Evolutionary conservation across 352 stramenopile species (phyloP), one percentile per base, ranked within the genome.

Genomic region (Phytophthora syringae): DNA sequence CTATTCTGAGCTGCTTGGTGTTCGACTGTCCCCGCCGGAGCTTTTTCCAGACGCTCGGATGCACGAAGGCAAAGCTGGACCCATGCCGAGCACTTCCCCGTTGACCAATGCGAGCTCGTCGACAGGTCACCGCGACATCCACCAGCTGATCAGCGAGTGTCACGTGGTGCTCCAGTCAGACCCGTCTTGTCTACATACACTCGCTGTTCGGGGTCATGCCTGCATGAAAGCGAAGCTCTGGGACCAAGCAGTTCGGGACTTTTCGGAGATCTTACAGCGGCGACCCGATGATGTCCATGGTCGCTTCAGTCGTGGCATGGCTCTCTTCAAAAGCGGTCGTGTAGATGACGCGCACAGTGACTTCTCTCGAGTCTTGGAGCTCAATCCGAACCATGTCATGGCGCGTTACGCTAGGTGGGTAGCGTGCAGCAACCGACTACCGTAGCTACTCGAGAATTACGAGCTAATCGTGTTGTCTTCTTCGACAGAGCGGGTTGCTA

Each of bases 311-410:
- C 85, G 85, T 6, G 82, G 82, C 37, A 93, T 92, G 83, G 82
- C 82, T 25, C 60, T 86, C 30, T 92, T 91, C 67, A 83, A 85
- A 37, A 70, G 58, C 18, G 80, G 68, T 3, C 66, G 64, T 11
- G 77, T 90, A 10, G 78, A 88, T 22, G 67, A 72, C 9, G 83
- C 85, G 7, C 82, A 89, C n/a, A 51, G 20, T 13, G 85, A 92
- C 49, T 94, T 94, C 40, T 83, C 80, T 3, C 55, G 56, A 4
- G 80, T 92, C 6, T 59, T 94, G 5, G 77, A 86, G 53, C 53
- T 88, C 34, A 89, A 91, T 65, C 81, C 85, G 2, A 79, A 84
- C 49, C 85, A 94, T 49, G 80, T 94, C 36, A 92, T 94, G 85
- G 85, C 85, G 12, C 80, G 83, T 20, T 94, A 92, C 18, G 84